Conservation (phyloP, 108 stramenopile genomes). For the Phaeodactylum tricornutum region DNA sequence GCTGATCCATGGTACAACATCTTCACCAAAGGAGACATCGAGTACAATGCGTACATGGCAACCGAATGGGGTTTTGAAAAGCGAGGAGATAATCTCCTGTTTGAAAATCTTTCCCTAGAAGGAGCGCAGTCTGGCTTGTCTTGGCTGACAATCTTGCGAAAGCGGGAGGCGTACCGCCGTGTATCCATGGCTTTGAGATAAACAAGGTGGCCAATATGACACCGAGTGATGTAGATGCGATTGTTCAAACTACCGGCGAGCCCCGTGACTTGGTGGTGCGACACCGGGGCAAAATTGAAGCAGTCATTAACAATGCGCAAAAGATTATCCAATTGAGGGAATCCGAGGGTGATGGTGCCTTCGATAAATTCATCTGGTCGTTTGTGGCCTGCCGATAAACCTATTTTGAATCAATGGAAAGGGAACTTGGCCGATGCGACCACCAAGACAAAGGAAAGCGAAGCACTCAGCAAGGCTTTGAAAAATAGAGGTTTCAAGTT, state of each 20-base stretch:
- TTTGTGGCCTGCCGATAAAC: slow-evolving; percentile 55
- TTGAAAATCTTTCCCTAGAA: slow-evolving; percentile 60
- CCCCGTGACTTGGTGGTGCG: slow-evolving; percentile 29
- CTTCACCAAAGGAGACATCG: slow-evolving; percentile 40
- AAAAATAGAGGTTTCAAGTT: slow-evolving; percentile 43
- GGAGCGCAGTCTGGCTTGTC: slow-evolving; percentile 60
- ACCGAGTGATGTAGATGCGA: slow-evolving; percentile 45
- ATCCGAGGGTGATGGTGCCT: slow-evolving; percentile 6
- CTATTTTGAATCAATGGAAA: slow-evolving; percentile 47
- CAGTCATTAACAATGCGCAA: slow-evolving; percentile 43
- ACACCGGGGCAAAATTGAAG: slow-evolving; percentile 48
- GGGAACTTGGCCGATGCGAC: slow-evolving; percentile 11
- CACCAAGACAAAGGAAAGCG: slow-evolving; percentile 29
- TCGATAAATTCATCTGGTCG: slow-evolving; percentile 42
- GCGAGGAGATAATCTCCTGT: slow-evolving; percentile 38
- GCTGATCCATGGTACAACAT: slow-evolving; percentile 41
- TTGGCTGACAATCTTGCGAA: slow-evolving; percentile 60
- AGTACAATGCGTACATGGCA: slow-evolving; percentile 44
- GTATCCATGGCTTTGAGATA: slow-evolving; percentile 47
- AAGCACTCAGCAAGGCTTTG: slow-evolving; percentile 46
- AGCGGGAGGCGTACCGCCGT: slow-evolving; percentile 56
- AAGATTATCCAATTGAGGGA: slow-evolving; percentile 18
- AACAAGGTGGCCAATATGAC: no score
- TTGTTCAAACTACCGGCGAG: slow-evolving; percentile 29
- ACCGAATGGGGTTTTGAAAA: slow-evolving; percentile 51